Conservation (phyloP, 148 eudicot species). For the Salicornia ramosissima region DNA sequence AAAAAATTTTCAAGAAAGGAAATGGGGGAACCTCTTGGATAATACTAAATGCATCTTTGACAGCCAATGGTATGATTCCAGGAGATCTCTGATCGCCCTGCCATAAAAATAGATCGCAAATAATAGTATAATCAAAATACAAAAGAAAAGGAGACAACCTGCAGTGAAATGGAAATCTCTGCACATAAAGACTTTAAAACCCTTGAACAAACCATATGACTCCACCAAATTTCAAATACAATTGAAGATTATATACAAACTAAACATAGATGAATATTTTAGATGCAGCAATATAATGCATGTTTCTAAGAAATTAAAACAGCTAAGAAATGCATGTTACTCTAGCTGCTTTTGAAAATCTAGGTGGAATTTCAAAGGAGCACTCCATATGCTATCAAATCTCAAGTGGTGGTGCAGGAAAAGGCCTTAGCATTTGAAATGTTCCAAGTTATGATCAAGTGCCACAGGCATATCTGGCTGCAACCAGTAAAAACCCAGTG, state of each 20-base stretch:
- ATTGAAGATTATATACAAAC: not conserved
- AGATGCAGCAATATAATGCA: not conserved
- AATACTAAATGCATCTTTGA: slow-evolving; percentile 96
- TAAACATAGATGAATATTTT: not conserved
- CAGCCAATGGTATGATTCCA: slow-evolving; percentile 97
- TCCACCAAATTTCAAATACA: not conserved
- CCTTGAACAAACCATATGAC: not conserved
- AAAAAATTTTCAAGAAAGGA: not conserved
- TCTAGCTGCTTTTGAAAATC: not conserved
- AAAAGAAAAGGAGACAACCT: not conserved
- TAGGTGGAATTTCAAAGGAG: not conserved
- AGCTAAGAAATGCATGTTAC: not conserved
- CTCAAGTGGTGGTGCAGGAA: not conserved
- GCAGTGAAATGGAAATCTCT: not conserved
- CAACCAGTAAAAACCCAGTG: not conserved
- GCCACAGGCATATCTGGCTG: not conserved
- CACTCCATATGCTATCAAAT: not conserved
- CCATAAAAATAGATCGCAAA: not conserved
- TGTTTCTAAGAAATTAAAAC: not conserved
- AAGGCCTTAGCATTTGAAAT: not conserved
- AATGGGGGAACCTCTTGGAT: slow-evolving; percentile 74
- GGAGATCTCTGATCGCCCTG: slow-evolving; percentile 99
- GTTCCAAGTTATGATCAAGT: not conserved
- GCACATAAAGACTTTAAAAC: not conserved
- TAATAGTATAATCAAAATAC: not conserved